Evolutionary conservation across 2,329 filamentous ascomycete genomes (phyloP).

Genomic region (Beauveria brongniartii): DNA sequence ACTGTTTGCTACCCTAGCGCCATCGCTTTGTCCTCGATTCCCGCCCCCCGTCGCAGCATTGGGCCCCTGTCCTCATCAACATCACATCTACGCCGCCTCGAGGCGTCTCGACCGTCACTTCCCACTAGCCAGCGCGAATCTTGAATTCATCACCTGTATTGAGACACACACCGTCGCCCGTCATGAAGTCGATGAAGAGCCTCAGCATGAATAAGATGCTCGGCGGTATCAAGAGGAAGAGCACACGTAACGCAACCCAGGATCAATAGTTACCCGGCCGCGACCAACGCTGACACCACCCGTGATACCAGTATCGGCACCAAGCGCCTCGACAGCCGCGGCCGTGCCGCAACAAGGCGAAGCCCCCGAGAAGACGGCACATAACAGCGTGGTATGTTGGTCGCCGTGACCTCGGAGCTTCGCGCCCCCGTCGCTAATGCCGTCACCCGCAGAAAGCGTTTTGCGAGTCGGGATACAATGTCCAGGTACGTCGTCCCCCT

Average conservation of each 20-base stretch:
- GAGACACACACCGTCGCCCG: not conserved
- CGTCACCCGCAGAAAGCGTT: conserved; percentile 57
- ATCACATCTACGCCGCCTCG: not conserved
- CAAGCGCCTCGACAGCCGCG: not conserved
- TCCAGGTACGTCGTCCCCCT: conserved; percentile 37
- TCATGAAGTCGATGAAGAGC: conserved; percentile 41
- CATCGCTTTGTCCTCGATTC: not conserved
- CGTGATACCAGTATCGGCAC: not conserved
- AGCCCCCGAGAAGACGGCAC: conserved; percentile 59
- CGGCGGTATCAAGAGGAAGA: conserved; percentile 44
- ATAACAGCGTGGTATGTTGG: conserved; percentile 54
- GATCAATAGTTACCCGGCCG: not conserved
- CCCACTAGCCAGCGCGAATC: not conserved
- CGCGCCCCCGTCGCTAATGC: not conserved
- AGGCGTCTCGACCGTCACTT: not conserved
- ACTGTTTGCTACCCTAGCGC: not conserved
- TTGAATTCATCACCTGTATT: not conserved
- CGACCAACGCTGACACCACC: conserved; percentile 8
- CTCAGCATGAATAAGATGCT: conserved; percentile 50
- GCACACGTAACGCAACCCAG: conserved; percentile 20
- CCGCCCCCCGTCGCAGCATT: not conserved
- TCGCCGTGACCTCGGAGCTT: not conserved
- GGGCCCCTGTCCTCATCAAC: not conserved
- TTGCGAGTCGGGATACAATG: conserved; percentile 64
- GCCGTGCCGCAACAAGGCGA: conserved; percentile 29